Base-by-base conservation (phyloP, 768 basidiomycete species). In the Tricholoma sp. region DNA sequence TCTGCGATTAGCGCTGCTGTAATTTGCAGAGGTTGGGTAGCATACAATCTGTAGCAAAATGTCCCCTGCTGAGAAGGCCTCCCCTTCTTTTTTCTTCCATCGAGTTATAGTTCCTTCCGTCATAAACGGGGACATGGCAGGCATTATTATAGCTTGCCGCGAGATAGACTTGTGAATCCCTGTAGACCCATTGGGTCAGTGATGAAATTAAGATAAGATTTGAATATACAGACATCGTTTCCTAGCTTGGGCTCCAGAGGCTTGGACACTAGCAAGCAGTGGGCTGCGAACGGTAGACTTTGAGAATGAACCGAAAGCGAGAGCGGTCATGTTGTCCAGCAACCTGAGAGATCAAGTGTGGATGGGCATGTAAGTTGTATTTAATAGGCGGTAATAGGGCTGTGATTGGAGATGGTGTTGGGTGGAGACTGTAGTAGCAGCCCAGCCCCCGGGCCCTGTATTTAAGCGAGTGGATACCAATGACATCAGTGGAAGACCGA, bases 121-220 rank as follows among this genome's bases (percentile, higher is more conserved):
- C 86, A 94, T 90, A 20, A 89, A 87, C n/a, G 89, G 90, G 7
- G 86, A 91, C 88, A 94, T 87, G 53, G 89, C 88, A 32, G 92
- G 91, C 89, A 94, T 93, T 61, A 74, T 64, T 32, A 77, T 78
- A 12, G 70, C 72, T 49, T 74, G 69, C 52, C 70, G 63, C 37
- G 61, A 59, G 54, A 66, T 53, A n/a, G 73, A 73, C 31, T 66
- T 64, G 59, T 74, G 73, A 52, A 74, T 57, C 65, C 68, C 74
- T 76, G 50, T 6, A 31, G n/a, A 2, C 24, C 29, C n/a, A 0
- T 10, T 53, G 9, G 31, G 17, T 44, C 11, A 44, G 29, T 20
- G 6, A 8, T 17, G 42, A 17, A 8, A 17, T 18, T 4, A 24
- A n/a, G 24, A 24, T 24, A 18, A 11, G 15, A 1, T 15, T 8